A percentile compares a stretch with the other conserved stretches of the same genome.
phyloP scores from a whole-genome alignment of 2,329 filamentous ascomycete species.

The Graphium sp. region DNA sequence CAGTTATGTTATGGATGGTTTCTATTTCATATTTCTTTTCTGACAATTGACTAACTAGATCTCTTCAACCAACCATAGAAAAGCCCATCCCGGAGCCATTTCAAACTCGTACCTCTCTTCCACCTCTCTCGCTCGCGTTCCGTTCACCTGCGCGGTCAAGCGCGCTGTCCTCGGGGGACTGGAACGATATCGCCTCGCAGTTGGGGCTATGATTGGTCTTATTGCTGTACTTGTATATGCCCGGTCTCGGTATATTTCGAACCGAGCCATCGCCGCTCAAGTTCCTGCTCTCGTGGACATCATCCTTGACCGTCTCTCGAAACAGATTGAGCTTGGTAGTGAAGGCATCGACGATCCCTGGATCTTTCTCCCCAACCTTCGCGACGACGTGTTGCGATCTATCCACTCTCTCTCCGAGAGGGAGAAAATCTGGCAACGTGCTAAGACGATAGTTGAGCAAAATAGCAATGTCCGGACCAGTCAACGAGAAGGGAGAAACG shows the following conservation, averaged over 20 bases:
- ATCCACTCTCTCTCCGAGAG: slow-evolving; percentile 63
- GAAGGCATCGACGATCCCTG: slow-evolving; percentile 54
- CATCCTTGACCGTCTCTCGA: slow-evolving; percentile 69
- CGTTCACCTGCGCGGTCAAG: slow-evolving; percentile 67
- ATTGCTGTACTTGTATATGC: slow-evolving; percentile 40
- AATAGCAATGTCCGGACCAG: slow-evolving; percentile 79
- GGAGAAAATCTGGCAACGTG: slow-evolving; percentile 69
- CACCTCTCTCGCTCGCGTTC: slow-evolving; percentile 80
- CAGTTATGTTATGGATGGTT: background rate
- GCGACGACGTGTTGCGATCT: slow-evolving; percentile 76
- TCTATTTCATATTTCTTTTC: slow-evolving; percentile 15
- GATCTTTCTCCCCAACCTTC: slow-evolving; percentile 73
- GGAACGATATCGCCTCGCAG: slow-evolving; percentile 75
- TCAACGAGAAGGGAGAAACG: slow-evolving; percentile 50
- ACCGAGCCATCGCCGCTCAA: slow-evolving; percentile 48
- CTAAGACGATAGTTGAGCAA: slow-evolving; percentile 72
- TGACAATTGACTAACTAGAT: slow-evolving; percentile 76
- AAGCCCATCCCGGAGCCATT: slow-evolving; percentile 45
- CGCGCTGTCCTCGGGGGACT: slow-evolving; percentile 63
- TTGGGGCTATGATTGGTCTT: slow-evolving; percentile 47
- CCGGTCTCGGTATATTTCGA: slow-evolving; percentile 43
- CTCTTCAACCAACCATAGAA: slow-evolving; percentile 56
- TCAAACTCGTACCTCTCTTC: slow-evolving; percentile 52
- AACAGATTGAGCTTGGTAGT: slow-evolving; percentile 69
- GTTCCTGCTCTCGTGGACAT: slow-evolving; percentile 72